Conservation (phyloP, 139 green algal species). For the Axilococcus clingmanii region DNA sequence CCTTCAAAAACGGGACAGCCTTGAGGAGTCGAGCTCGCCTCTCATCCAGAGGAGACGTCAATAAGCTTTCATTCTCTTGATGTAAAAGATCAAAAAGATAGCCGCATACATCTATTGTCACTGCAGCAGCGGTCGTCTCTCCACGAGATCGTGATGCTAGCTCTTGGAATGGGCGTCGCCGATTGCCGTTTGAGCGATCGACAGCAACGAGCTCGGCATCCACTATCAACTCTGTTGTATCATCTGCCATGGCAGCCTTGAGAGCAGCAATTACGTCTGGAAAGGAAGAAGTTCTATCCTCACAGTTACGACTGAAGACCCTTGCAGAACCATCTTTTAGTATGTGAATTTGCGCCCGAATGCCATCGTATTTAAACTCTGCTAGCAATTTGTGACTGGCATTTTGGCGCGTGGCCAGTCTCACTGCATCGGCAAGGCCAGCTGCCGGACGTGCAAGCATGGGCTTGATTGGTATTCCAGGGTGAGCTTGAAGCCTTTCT, state of each 20-base stretch:
- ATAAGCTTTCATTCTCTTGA: conserved; percentile 45
- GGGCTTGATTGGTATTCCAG: conserved; percentile 73
- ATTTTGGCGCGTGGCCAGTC: conserved; percentile 28
- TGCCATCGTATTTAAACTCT: conserved; percentile 89
- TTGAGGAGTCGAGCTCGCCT: conserved; percentile 19
- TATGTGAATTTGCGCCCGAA: conserved; percentile 82
- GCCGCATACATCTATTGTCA: conserved; percentile 57
- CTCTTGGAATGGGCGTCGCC: conserved; percentile 75
- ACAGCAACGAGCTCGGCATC: conserved; percentile 80
- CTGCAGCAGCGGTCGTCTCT: not conserved
- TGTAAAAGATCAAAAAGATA: conserved; percentile 83
- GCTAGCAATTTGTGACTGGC: conserved; percentile 43
- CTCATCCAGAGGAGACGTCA: conserved; percentile 44
- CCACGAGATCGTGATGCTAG: conserved; percentile 57
- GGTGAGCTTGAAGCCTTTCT: conserved; percentile 36
- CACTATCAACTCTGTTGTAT: conserved; percentile 29
- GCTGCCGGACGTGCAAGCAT: conserved; percentile 75
- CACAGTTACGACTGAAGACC: conserved; percentile 78
- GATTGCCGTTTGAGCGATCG: conserved; percentile 22
- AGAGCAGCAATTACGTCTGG: conserved; percentile 54
- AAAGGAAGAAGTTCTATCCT: conserved; percentile 58
- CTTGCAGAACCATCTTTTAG: conserved; percentile 23
- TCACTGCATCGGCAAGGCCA: conserved; percentile 48
- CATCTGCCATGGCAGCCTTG: conserved; percentile 6
- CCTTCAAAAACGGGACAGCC: conserved; percentile 33